These are phyloP conservation scores for Solanum commersonii DNA, from an alignment of 257 asterid species.

Conservation along the genomic window DNA sequence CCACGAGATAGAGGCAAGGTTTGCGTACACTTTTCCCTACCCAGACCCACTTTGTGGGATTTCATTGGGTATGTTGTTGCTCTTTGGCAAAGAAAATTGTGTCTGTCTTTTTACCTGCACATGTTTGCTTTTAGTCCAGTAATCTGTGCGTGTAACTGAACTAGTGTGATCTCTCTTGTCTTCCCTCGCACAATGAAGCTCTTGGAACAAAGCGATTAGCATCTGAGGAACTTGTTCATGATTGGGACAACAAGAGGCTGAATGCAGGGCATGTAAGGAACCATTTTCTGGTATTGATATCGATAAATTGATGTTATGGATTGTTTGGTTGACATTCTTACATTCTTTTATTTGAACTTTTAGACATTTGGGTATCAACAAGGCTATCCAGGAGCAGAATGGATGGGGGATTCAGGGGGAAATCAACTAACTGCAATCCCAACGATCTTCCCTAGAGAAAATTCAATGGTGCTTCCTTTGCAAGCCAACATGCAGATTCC, in stretches of 20 bases:
- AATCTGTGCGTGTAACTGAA: not conserved
- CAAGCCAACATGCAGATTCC: slow-evolving; percentile 42
- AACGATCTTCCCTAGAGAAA: slow-evolving; percentile 33
- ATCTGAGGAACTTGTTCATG: slow-evolving; percentile 68
- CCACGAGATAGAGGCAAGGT: not conserved
- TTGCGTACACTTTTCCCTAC: not conserved
- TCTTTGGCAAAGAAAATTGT: not conserved
- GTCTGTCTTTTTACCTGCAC: not conserved
- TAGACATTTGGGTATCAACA: slow-evolving; percentile 48
- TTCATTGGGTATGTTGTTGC: not conserved
- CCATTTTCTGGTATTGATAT: slow-evolving; percentile 3
- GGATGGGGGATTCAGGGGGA: slow-evolving; percentile 24
- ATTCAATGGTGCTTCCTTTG: slow-evolving; percentile 32
- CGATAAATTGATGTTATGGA: not conserved
- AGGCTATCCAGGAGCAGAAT: slow-evolving; percentile 30
- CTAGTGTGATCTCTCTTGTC: not conserved
- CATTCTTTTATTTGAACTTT: slow-evolving; percentile 6
- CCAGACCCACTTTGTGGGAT: not conserved
- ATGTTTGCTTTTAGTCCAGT: not conserved
- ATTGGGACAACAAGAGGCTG: slow-evolving; percentile 76
- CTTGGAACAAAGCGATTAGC: slow-evolving; percentile 88
- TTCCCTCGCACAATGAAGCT: slow-evolving; percentile 34
- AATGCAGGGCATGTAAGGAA: slow-evolving; percentile 73
- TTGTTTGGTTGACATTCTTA: not conserved
- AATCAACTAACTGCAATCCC: slow-evolving; percentile 27